Evolutionary conservation across 306 rosid genomes (phyloP), one percentile per base, ranked within the genome.

Genomic region (Mimosa pudica): DNA sequence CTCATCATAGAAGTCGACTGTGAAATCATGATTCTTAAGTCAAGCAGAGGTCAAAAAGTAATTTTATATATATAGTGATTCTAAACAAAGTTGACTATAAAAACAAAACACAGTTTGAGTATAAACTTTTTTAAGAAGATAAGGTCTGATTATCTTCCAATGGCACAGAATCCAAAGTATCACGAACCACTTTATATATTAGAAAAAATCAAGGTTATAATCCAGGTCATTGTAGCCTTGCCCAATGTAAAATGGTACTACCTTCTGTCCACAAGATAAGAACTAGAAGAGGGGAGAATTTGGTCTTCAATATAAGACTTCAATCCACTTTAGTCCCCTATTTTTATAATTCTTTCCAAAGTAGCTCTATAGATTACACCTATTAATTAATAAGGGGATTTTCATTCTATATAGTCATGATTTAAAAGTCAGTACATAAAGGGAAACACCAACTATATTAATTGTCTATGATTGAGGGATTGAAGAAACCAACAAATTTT

Each of bases 161-260:
- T 38, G 16, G 76, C 73, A 68, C 75, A 69, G 65, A 71, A 63
- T 58, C 33, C 33, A 20, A 45, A 71, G 33, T 77, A 80, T 5
- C 52, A 68, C 80, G 64, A 77, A 86, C 68, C 74, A 14, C 42
- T 69, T 77, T 58, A 81, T 62, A 70, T 52, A 38, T 5, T 5
- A 38, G 42, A 62, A 85, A 35, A 60, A 45, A 44, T 73, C 45
- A 74, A 67, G 79, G 66, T 24, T 24, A 84, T 85, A 85, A 89
- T 87, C 87, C 86, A 87, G 86, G 87, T 84, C 89, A 84, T 24
- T 42, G 46, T 33, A 24, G 77, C 67, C 88, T 84, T 78, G 82
- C 80, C 57, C 44, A 65, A 76, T 47, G 20, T 80, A 86, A 60
- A 80, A 86, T 69, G 62, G 38, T 36, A 57, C 36, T 5, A 38